These are phyloP conservation scores for Coniochaeta hoffmannii DNA, from an alignment of 2,329 filamentous ascomycete genomes.

Conservation along the genomic window DNA sequence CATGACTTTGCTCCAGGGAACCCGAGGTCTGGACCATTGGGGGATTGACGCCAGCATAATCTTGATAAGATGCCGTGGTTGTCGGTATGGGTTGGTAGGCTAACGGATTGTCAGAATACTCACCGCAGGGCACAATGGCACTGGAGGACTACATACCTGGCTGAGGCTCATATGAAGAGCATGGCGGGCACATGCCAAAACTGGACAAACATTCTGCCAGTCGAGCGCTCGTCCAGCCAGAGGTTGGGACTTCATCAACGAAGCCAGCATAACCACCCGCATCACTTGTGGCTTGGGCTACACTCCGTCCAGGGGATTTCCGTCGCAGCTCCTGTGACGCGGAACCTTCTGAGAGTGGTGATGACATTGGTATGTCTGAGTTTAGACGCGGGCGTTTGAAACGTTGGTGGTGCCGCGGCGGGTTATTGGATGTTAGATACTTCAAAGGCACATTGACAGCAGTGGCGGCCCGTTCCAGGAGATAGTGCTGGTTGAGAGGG, in stretches of 20 bases:
- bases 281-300: slow-evolving; percentile 10
- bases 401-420: slow-evolving; percentile 8
- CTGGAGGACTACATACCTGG: slow-evolving; percentile 21
- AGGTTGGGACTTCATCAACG: slow-evolving; percentile 7
- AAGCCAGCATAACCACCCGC: slow-evolving; percentile 10
- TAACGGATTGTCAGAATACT: slow-evolving; percentile 1
- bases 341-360: slow-evolving; percentile 13
- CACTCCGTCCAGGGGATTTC: slow-evolving; percentile 18
- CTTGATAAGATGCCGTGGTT: slow-evolving; percentile 23
- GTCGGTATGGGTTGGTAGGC: slow-evolving; percentile 14
- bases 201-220: slow-evolving; percentile 25
- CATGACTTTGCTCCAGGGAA: slow-evolving; percentile 13
- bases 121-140: not conserved
- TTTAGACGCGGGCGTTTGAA: slow-evolving; percentile 20
- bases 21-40: slow-evolving; percentile 16
- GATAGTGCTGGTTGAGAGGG: slow-evolving; percentile 14
- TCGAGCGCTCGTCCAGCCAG: slow-evolving; percentile 19
- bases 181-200: slow-evolving; percentile 27
- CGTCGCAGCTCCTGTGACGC: slow-evolving; percentile 22
- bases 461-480: slow-evolving; percentile 25
- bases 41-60: slow-evolving; percentile 8
- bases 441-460: slow-evolving; percentile 22
- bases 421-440: slow-evolving; percentile 19
- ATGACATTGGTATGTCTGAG: slow-evolving; percentile 24
- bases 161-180: slow-evolving; percentile 22